Base-by-base conservation (phyloP, 2,329 filamentous ascomycete genomes). In the Hymenoscyphus occultus region DNA sequence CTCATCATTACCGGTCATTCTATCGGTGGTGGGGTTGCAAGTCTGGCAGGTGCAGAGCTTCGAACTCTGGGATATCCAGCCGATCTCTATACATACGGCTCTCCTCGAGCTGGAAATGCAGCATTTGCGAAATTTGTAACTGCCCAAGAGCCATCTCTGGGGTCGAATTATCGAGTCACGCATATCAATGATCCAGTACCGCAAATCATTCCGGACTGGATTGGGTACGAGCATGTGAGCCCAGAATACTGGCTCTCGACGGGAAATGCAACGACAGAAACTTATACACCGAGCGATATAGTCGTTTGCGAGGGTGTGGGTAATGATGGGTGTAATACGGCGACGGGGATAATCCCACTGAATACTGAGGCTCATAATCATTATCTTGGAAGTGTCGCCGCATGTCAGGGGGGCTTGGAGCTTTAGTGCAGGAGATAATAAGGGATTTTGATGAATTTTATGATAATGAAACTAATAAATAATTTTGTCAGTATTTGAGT, bases 161-260 rank as follows among this genome's bases (percentile, higher is more conserved):
- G 84, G 2, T 78, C 78, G 60, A 73, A 73, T 62, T 89, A 81
- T 78, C 86, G 90, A 67, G 80, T 91, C 63, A 91, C 90, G 2
- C 89, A 92, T 77, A 76, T 77, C 35, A 78, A 83, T 70, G 90
- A 93, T 74, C 87, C 88, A 0, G 84, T 92, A 1, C 87, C 90
- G 0, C 83, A 86, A 56, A 80, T 92, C 51, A 89, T 89, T 1
- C 85, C 88, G 12, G 76, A 85, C 64, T 61, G 83, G 59, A 75
- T 88, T 63, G 84, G 84, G 54, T 92, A 87, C 78, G 78, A 82
- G 56, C 90, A 92, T 76, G 83, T 85, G 22, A 84, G 80, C 19
- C 88, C 89, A 1, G 90, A 92, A 79, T 91, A 87, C 77, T 91
- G 85, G 82, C 79, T 90, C 42, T 74, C 78, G 10, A 72, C 71